Evolutionary conservation across 2,329 filamentous ascomycete species (phyloP).

Genomic region (Botryosphaeria dothidea): DNA sequence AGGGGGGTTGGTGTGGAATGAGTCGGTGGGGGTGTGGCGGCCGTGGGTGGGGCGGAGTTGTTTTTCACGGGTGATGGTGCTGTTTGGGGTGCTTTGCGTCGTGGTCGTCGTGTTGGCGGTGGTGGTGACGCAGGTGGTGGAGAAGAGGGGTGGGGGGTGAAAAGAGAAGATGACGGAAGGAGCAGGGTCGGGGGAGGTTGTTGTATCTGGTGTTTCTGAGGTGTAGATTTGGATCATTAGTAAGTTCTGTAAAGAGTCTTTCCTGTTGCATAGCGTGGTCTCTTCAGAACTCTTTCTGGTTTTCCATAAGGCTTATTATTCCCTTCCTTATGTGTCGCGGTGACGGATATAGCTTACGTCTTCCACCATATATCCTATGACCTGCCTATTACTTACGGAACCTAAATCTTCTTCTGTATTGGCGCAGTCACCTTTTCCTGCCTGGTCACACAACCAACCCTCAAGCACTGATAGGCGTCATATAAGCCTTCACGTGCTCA

Average conservation of each 20-base stretch:
- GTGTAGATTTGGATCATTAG: no score
- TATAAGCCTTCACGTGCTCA: slow-evolving; percentile 25
- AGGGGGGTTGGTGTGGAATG: not conserved
- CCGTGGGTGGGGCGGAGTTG: not conserved
- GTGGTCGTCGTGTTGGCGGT: not conserved
- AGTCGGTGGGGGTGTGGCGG: not conserved
- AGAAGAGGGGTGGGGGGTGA: not conserved
- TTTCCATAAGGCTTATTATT: no score
- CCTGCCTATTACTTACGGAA: not conserved
- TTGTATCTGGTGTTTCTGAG: no score
- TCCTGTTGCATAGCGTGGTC: no score
- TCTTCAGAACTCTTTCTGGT: no score
- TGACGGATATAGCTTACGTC: no score
- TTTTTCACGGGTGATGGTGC: not conserved
- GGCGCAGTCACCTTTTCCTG: not conserved
- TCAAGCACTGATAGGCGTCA: slow-evolving; percentile 17
- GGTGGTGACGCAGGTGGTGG: not conserved
- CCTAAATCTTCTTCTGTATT: not conserved
- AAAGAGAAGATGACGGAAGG: no score
- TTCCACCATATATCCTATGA: no score
- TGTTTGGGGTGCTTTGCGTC: not conserved
- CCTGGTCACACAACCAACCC: not conserved
- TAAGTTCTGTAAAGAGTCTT: no score
- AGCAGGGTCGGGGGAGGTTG: not conserved
- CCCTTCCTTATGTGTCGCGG: no score